Base-by-base conservation (phyloP, 2,329 filamentous ascomycete genomes). In the Herpotrichia juniperi region DNA sequence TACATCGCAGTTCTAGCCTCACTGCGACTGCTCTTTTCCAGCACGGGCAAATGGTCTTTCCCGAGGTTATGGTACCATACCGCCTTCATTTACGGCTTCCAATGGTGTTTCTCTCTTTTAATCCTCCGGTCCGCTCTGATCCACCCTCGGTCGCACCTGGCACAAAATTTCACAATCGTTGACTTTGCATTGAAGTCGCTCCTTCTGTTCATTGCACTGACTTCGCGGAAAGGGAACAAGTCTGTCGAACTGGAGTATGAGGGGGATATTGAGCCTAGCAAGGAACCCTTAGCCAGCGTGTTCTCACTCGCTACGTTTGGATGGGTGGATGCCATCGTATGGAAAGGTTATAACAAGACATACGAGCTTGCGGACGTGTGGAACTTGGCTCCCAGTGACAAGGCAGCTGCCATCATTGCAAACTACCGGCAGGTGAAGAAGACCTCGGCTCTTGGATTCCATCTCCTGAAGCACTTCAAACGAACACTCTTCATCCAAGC, bases 41-140 rank as follows among this genome's bases (percentile, higher is more conserved):
- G 76, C 48, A 74, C 77, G 39, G 73, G 85, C 78, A 75, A 85
- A 76, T 65, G 85, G 79, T 81, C 91, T 72, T 73, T 94, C 12
- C 87, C 89, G 8, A 81, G 83, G 52, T 78, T 97, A 8, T 99
- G 94, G 94, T 93, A 93, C 69, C 94, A 99, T 74, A 97, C 94
- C 0, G 89, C 91, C 17, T 77, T 83, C 57, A 85, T 99, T 48
- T 99, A 99, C 74, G 83, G 84, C 48, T 78, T 87, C 48, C 88
- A 93, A 71, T 99, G 93, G 91, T 67, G 94, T 4, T 87, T 93
- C 66, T 81, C 82, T 8, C 57, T 93, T 21, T 79, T 91, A 61
- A 75, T 93, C 5, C 94, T 97, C 78, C 91, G 94, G 51, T 96
- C 93, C 2, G 87, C 85, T 46, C 76, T 97, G 52, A 86, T 97